Base-by-base conservation (phyloP, 108 stramenopile genomes). In the Fragilaria crotonensis region DNA sequence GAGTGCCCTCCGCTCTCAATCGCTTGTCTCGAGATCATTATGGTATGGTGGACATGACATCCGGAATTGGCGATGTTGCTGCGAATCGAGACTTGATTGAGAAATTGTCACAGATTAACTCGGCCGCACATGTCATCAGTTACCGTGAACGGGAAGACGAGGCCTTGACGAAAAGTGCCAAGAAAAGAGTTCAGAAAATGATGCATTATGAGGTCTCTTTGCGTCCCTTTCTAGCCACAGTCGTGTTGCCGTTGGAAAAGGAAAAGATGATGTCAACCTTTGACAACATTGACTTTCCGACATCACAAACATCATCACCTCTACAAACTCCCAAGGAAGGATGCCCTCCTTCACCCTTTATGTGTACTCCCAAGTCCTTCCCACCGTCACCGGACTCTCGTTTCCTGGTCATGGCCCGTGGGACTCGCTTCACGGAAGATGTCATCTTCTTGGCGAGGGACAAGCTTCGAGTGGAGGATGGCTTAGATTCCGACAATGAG, bases 351-450 rank as follows among this genome's bases (percentile, higher is more conserved):
- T 83, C 80, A 45, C 78, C 89, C 0, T 94, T 95, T 72, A 96
- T 97, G 94, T 94, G 93, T 71, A 97, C 94, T 20, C 97, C 97
- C 0, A 90, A 95, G 51, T 91, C 89, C 4, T 97, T 97, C 73
- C 97, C 97, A 5, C 91, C 94, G 3, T 95, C 94, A 30, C 97
- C 97, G 26, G 71, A 80, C 1, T 91, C 91, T 21, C 71, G 97
- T 7, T 72, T 82, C 18, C 70, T 81, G 61, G 94, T 95, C 25
- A 72, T 97, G 79, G 92, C 85, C 31, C 62, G 83, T 30, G 77
- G 88, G 2, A 75, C 68, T 18, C 78, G 89, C 32, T 95, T 95
- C 69, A 75, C 91, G 2, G 95, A 97, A 56, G 94, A 97, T 54
- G 84, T 95, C 19, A 64, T 97, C 23, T 97, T 96, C 76, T 71